These are phyloP conservation scores for Trichoderma parareesei DNA, from an alignment of 495 filamentous ascomycete species.

Conservation along the genomic window DNA sequence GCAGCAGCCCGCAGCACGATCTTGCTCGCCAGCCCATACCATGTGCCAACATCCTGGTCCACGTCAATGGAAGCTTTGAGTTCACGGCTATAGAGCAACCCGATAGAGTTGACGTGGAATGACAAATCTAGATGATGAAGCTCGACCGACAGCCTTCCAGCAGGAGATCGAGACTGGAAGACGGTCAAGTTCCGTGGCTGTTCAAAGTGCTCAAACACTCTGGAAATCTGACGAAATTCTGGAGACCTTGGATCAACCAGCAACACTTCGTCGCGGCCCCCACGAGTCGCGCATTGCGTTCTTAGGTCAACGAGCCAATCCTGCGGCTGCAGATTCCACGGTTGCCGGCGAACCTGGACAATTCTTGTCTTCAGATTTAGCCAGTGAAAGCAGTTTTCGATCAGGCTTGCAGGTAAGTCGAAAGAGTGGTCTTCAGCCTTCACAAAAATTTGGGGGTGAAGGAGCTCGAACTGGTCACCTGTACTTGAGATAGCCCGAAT, in stretches of 20 bases:
- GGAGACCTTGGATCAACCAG: not conserved
- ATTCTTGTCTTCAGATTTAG: slow-evolving; percentile 19
- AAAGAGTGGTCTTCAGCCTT: slow-evolving; percentile 10
- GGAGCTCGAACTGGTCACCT: slow-evolving; percentile 24
- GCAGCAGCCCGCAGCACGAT: slow-evolving; percentile 33
- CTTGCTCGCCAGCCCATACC: slow-evolving; percentile 41
- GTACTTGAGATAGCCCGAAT: slow-evolving; percentile 24
- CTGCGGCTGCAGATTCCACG: not conserved
- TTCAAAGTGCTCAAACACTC: not conserved
- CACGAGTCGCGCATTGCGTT: not conserved
- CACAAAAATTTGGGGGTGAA: slow-evolving; percentile 26
- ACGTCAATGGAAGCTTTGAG: slow-evolving; percentile 39
- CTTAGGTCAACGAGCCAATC: not conserved
- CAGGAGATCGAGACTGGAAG: not conserved
- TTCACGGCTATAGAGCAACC: slow-evolving; percentile 35
- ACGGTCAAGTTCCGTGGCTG: not conserved
- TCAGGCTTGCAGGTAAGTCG: slow-evolving; percentile 44
- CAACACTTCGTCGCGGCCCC: not conserved
- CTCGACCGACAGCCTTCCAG: not conserved
- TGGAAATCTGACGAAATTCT: not conserved
- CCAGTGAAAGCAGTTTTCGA: slow-evolving; percentile 52
- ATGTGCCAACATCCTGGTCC: slow-evolving; percentile 42
- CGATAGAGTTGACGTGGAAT: slow-evolving; percentile 24
- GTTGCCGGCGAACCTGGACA: slow-evolving; percentile 23
- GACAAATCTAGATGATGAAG: slow-evolving; percentile 27